These are phyloP conservation scores for Aciculoconidium aculeatum DNA, from an alignment of 805 yeast genomes.

Conservation along the genomic window DNA sequence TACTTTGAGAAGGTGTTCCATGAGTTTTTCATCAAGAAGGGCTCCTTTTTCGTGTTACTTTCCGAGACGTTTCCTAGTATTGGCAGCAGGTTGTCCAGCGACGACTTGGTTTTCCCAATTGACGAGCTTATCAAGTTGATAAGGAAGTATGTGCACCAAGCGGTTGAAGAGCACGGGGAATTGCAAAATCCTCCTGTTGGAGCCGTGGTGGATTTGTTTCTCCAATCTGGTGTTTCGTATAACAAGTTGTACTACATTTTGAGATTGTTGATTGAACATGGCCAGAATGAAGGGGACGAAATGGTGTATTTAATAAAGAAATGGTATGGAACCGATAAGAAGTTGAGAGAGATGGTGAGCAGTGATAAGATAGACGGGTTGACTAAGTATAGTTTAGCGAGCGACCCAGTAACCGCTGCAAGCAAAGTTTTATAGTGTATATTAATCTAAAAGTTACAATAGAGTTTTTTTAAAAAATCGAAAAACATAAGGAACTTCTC, in stretches of 20 bases:
- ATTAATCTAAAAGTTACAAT: no score
- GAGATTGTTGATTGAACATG: constrained; percentile 57
- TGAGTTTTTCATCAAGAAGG: constrained; percentile 19
- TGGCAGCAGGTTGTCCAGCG: constrained; percentile 60
- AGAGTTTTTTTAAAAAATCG: no score
- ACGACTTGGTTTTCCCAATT: constrained; percentile 78
- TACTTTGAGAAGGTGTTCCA: constrained; percentile 49
- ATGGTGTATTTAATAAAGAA: constrained; percentile 57
- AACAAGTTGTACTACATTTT: constrained; percentile 62
- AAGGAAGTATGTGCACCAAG: constrained; percentile 45
- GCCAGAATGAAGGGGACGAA: constrained; percentile 42
- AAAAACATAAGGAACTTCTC: no score
- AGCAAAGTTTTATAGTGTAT: no score
- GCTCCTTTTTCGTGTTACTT: constrained; percentile 34
- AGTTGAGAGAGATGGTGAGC: constrained; percentile 51
- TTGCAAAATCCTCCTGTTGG: constrained; percentile 45
- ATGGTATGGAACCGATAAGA: constrained; percentile 65
- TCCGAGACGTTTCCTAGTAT: constrained; percentile 38
- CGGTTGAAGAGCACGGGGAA: constrained; percentile 25
- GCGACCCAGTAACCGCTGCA: constrained; percentile 62
- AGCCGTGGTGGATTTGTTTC: constrained; percentile 53
- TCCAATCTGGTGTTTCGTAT: constrained; percentile 57
- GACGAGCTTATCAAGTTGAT: constrained; percentile 63
- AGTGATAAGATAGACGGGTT: constrained; percentile 40
- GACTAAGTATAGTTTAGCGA: constrained; percentile 41